These are phyloP conservation scores for Nitzschia palea DNA, from an alignment of 108 stramenopile genomes.

Conservation along the genomic window DNA sequence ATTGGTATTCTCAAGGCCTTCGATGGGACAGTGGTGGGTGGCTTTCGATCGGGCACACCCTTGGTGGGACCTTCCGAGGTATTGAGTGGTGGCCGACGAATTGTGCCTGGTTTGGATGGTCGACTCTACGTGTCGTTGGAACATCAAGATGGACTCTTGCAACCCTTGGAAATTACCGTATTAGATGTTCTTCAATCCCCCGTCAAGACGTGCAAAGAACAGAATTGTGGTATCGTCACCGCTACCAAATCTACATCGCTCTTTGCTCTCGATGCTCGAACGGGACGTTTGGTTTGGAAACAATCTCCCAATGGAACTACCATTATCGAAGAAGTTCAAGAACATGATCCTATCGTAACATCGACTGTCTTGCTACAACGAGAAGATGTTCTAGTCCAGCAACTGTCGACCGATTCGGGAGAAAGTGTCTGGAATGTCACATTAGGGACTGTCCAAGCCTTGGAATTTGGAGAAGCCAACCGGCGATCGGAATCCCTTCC, in stretches of 20 bases:
- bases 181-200: slow-evolving; percentile 62
- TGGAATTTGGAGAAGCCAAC: slow-evolving; percentile 56
- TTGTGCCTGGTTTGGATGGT: slow-evolving; percentile 80
- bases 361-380: slow-evolving; percentile 69
- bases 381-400: slow-evolving; percentile 70
- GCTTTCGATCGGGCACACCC: slow-evolving; percentile 54
- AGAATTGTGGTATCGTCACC: slow-evolving; percentile 69
- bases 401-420: slow-evolving; percentile 65
- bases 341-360: not conserved
- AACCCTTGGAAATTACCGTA: slow-evolving; percentile 50
- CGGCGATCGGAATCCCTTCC: slow-evolving; percentile 15
- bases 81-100: slow-evolving; percentile 21
- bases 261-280: slow-evolving; percentile 58
- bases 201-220: slow-evolving; percentile 48
- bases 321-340: not conserved
- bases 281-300: slow-evolving; percentile 64
- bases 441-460: slow-evolving; percentile 59
- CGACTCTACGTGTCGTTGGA: slow-evolving; percentile 40
- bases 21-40: slow-evolving; percentile 42
- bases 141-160: slow-evolving; percentile 7
- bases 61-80: slow-evolving; percentile 48
- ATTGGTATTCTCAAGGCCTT: slow-evolving; percentile 55
- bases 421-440: slow-evolving; percentile 78
- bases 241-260: slow-evolving; percentile 71
- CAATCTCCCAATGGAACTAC: slow-evolving; percentile 31